These are phyloP conservation scores for Harringtonia aguacate DNA, from an alignment of 2,329 filamentous ascomycete species.

Conservation along the genomic window DNA sequence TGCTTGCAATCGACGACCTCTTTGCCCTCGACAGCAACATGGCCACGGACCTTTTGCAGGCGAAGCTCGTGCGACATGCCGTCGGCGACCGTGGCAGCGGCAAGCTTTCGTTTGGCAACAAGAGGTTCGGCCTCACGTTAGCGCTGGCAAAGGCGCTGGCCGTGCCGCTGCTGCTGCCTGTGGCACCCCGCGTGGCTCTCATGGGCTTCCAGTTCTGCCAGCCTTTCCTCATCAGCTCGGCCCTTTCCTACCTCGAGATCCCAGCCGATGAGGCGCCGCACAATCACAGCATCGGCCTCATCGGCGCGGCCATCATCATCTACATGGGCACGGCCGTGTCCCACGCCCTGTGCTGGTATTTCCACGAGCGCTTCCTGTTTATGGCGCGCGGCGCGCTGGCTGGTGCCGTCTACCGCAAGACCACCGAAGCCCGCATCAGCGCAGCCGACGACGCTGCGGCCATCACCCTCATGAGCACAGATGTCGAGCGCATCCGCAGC, in stretches of 20 bases:
- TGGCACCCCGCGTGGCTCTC: slow-evolving; percentile 16
- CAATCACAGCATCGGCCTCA: slow-evolving; percentile 28
- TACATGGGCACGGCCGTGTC: slow-evolving; percentile 30
- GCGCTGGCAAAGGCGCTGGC: slow-evolving; percentile 12
- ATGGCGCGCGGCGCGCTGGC: slow-evolving; percentile 20
- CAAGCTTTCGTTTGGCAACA: slow-evolving; percentile 2
- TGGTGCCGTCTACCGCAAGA: slow-evolving; percentile 22
- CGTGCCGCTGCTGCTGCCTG: slow-evolving; percentile 14
- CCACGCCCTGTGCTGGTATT: slow-evolving; percentile 27
- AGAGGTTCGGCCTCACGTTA: slow-evolving; percentile 8
- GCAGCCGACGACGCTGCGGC: slow-evolving; percentile 12
- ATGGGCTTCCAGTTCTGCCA: slow-evolving; percentile 22
- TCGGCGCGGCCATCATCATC: slow-evolving; percentile 27
- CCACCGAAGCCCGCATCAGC: slow-evolving; percentile 12
- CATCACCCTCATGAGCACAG: slow-evolving; percentile 22
- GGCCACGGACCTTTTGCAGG: slow-evolving; percentile 5
- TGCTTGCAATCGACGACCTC: slow-evolving; percentile 22
- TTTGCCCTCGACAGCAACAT: slow-evolving; percentile 19
- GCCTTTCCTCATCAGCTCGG: slow-evolving; percentile 20
- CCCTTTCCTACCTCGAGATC: slow-evolving; percentile 20
- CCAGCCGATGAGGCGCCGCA: slow-evolving; percentile 1
- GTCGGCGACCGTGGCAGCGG: background rate
- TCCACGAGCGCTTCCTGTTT: slow-evolving; percentile 20
- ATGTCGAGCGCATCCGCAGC: slow-evolving; percentile 18
- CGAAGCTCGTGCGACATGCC: slow-evolving; percentile 9